Evolutionary conservation across 2,329 filamentous ascomycete genomes (phyloP), one percentile per base, ranked within the genome.

Genomic region (Cercospora sp.): DNA sequence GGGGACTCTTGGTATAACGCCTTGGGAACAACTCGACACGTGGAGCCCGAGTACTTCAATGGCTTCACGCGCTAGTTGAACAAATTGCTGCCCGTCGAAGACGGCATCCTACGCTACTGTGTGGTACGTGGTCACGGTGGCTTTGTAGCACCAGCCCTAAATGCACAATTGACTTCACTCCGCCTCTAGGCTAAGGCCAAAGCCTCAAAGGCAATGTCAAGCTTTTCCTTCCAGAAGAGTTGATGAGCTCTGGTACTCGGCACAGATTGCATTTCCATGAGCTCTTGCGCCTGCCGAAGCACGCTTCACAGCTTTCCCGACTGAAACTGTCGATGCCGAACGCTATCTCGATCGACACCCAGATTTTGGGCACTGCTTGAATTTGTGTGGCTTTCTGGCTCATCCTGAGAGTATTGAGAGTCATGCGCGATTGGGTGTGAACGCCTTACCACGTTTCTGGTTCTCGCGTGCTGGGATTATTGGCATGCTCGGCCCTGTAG

Each of bases 151-250:
- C 31, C 62, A 65, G 63, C 66, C 63, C 59, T 65, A 40, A 48
- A 53, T 31, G 33, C 23, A 9, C 28, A 16, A 53, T 48, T 31
- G 57, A 65, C 36, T 33, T 66, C 63, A 55, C 57, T n/a, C 23
- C 42, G 16, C 26, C 18, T 30, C 30, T 16, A 42, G 28, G 53
- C 63, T 48, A 68, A 30, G 20, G 58, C 63, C 16, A 33, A 57
- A 61, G 45, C 30, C 57, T 40, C 30, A 60, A 63, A 68, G 60
- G 40, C 30, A 28, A 30, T 45, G 51, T 57, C 60, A 68, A 68
- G 67, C 67, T 68, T 68, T 68, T 64, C 60, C 42, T 63, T 68
- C 67, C 42, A 64, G 67, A 68, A 66, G 16, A 36, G 13, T 28
- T 55, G 48, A 28, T 16, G 48, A 28, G 23, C 23, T 28, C 5